These are phyloP conservation scores for Ceratobasidium sp. DNA, from an alignment of 1,284 basidiomycete genomes.

Conservation along the genomic window DNA sequence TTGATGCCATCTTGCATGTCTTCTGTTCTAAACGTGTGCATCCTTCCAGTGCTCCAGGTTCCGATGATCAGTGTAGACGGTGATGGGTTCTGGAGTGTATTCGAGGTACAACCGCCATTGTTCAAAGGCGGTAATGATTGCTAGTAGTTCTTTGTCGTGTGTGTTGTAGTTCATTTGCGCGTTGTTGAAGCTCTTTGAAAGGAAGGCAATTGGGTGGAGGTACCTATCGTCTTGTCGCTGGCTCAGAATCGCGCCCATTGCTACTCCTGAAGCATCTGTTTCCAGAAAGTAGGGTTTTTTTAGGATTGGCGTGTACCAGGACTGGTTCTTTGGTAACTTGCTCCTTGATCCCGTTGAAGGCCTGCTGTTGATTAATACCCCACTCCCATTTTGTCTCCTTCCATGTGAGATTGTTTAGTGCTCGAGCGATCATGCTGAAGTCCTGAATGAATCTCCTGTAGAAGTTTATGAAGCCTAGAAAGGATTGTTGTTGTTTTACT, in stretches of 20 bases:
- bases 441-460: constrained; percentile 52
- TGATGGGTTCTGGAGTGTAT: constrained; percentile 40
- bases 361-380: background rate
- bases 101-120: constrained; percentile 51
- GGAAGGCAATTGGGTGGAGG: background rate
- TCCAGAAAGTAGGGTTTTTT: constrained; percentile 6
- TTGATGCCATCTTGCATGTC: too few relatives aligned
- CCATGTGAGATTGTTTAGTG: constrained; percentile 47
- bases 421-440: constrained; percentile 49
- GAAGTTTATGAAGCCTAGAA: constrained; percentile 54
- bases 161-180: constrained; percentile 41
- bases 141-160: constrained; percentile 19
- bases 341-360: background rate
- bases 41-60: constrained; percentile 49
- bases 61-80: constrained; percentile 48
- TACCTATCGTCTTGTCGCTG: constrained; percentile 20
- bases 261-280: constrained; percentile 5
- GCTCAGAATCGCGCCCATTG: constrained; percentile 44
- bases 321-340: background rate
- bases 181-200: constrained; percentile 14
- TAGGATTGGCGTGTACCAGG: constrained; percentile 5
- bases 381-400: background rate
- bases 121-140: constrained; percentile 49
- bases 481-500: constrained; percentile 52
- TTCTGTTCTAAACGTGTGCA: constrained; percentile 29